Percentiles rank a stretch among this genome's conserved stretches.
These are phyloP conservation scores for Cyberlindnera amylophila DNA, from an alignment of 805 yeast genomes.

Conservation along the genomic window DNA sequence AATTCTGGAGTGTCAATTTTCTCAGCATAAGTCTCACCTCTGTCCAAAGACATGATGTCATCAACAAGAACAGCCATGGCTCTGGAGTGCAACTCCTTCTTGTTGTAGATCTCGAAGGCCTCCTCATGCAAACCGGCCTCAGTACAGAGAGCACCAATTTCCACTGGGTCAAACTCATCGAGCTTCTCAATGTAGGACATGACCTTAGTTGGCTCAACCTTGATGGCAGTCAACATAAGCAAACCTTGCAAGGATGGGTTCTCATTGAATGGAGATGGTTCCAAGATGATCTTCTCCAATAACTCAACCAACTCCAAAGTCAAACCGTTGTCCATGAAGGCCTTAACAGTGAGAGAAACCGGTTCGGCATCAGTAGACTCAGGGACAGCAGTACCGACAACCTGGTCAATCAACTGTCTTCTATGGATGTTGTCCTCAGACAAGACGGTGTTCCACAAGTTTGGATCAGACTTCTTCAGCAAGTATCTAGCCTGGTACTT, in stretches of 20 bases:
- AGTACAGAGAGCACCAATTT: constrained; percentile 88
- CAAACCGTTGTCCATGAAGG: constrained; percentile 92
- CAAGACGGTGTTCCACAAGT: constrained; percentile 79
- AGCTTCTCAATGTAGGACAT: constrained; percentile 79
- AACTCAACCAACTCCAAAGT: constrained; percentile 92
- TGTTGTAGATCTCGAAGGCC: constrained; percentile 88
- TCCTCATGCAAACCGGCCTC: constrained; percentile 89
- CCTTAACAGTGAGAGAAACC: constrained; percentile 87
- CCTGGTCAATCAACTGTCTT: constrained; percentile 88
- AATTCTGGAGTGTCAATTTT: constrained; percentile 79
- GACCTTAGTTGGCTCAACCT: constrained; percentile 88
- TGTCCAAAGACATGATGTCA: constrained; percentile 88
- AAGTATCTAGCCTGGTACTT: constrained; percentile 98
- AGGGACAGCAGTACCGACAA: constrained; percentile 94
- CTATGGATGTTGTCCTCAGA: constrained; percentile 75
- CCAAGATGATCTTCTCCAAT: constrained; percentile 91
- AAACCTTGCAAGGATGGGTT: constrained; percentile 94
- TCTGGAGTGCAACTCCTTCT: constrained; percentile 67
- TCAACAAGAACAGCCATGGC: constrained; percentile 92
- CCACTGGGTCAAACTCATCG: constrained; percentile 87
- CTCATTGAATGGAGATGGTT: constrained; percentile 95
- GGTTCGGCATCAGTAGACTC: constrained; percentile 92
- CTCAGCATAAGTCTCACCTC: constrained; percentile 92
- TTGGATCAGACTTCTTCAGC: constrained; percentile 79
- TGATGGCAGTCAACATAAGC: constrained; percentile 88